Conservation (phyloP, 495 filamentous ascomycete genomes). For the Hyaloscypha bicolor region DNA sequence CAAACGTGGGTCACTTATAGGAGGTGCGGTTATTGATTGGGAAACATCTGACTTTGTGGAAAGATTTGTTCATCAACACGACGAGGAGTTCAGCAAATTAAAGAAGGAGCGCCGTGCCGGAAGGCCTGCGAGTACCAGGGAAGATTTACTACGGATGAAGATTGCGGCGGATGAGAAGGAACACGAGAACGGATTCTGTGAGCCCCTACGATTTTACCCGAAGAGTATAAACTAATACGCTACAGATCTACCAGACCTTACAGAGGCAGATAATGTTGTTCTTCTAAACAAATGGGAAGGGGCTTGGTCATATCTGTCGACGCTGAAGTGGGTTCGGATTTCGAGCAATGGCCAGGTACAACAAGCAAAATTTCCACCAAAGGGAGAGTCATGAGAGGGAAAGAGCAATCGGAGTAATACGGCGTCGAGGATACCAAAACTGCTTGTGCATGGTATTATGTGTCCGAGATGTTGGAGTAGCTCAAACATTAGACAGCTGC, state of each 20-base stretch:
- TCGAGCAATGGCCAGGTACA: conserved; percentile 56
- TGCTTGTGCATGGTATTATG: conserved; percentile 3
- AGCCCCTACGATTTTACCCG: conserved; percentile 28
- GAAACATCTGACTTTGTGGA: background rate
- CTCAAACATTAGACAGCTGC: background rate
- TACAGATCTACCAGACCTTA: conserved; percentile 55
- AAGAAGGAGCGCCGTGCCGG: conserved; percentile 79
- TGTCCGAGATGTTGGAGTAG: background rate
- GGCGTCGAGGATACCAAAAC: conserved; percentile 27
- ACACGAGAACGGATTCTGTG: conserved; percentile 79
- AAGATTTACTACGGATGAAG: conserved; percentile 74
- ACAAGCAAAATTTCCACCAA: conserved; percentile 69
- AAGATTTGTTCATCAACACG: conserved; percentile 78
- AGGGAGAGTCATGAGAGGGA: conserved; percentile 51
- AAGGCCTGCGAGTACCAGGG: conserved; percentile 73
- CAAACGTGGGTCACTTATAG: conserved; percentile 49
- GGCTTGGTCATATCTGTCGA: conserved; percentile 55
- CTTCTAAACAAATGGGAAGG: conserved; percentile 53
- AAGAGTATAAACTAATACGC: conserved; percentile 23
- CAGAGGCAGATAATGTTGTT: conserved; percentile 44
- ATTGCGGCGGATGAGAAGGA: conserved; percentile 75
- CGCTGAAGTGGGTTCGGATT: conserved; percentile 61
- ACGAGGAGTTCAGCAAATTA: conserved; percentile 71
- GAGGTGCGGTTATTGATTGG: background rate
- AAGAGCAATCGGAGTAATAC: conserved; percentile 36